Conservation (phyloP, 345 rosid genomes). For the Erodium maritimum region DNA sequence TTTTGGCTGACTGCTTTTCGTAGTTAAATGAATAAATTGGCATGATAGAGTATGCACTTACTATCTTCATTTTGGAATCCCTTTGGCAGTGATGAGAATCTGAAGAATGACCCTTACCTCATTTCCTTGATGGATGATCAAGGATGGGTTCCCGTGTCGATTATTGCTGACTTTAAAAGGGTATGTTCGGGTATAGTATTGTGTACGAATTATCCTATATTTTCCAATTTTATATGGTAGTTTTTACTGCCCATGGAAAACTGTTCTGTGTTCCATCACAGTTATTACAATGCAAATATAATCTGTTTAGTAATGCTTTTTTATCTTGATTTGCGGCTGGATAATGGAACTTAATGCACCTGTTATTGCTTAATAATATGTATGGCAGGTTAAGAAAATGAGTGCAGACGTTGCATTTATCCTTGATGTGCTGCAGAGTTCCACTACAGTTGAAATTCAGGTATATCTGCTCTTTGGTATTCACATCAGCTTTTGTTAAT, state of each 20-base stretch:
- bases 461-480: constrained; percentile 20
- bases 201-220: neutral
- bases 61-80: constrained; percentile 10
- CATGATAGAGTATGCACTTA: neutral
- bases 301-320: neutral
- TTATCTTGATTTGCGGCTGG: neutral
- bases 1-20: neutral
- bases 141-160: constrained; percentile 75
- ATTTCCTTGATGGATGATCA: constrained; percentile 79
- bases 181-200: constrained; percentile 21
- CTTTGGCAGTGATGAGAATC: constrained; percentile 76
- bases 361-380: neutral
- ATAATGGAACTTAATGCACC: neutral
- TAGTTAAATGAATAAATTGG: neutral
- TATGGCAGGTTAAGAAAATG: constrained; percentile 73
- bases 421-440: constrained; percentile 61
- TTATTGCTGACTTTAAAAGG: constrained; percentile 77
- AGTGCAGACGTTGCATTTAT: constrained; percentile 59
- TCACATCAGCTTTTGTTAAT: neutral
- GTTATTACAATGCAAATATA: neutral
- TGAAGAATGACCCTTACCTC: constrained; percentile 53
- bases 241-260: no score
- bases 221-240: no score
- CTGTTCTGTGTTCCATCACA: neutral
- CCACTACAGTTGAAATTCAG: constrained; percentile 65